Conservation (phyloP, 2,329 filamentous ascomycete species). For the Cercospora berteroae region DNA sequence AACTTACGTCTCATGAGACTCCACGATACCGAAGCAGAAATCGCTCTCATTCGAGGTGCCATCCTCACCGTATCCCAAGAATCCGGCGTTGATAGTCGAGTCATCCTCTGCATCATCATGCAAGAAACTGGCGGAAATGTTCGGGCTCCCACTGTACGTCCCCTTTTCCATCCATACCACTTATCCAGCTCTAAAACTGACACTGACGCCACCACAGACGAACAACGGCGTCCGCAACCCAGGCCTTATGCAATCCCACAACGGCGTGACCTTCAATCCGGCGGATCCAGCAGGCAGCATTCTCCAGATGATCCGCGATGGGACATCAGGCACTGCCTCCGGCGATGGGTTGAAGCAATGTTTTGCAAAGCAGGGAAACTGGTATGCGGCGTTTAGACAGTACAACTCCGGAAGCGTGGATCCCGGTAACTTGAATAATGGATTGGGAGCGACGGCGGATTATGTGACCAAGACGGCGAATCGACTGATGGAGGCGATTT, state of each 20-base stretch:
- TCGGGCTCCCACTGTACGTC: constrained; percentile 8
- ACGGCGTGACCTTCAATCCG: constrained; percentile 36
- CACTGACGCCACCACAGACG: constrained; percentile 32
- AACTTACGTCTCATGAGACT: constrained; percentile 5
- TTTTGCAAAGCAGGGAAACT: constrained; percentile 35
- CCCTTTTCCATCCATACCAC: neutral
- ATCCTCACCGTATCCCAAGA: constrained; percentile 6
- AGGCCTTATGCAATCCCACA: constrained; percentile 49
- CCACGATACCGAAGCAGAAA: constrained; percentile 5
- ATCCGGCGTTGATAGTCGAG: constrained; percentile 3
- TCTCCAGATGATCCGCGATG: constrained; percentile 43
- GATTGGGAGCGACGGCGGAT: constrained; percentile 51
- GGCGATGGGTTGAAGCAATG: constrained; percentile 46
- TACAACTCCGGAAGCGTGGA: constrained; percentile 39
- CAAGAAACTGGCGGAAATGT: constrained; percentile 14
- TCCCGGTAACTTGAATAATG: constrained; percentile 31
- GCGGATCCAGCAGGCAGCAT: constrained; percentile 29
- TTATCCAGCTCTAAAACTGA: neutral
- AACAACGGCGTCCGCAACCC: constrained; percentile 44
- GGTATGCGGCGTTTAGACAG: constrained; percentile 47
- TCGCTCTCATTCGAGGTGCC: neutral
- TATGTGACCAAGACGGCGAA: constrained; percentile 55
- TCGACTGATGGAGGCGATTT: constrained; percentile 40
- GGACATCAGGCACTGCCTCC: constrained; percentile 43
- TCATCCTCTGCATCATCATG: constrained; percentile 12